Evolutionary conservation across 2,329 filamentous ascomycete genomes (phyloP), one percentile per base, ranked within the genome.

Genomic region (Penicillium hesseltinei): DNA sequence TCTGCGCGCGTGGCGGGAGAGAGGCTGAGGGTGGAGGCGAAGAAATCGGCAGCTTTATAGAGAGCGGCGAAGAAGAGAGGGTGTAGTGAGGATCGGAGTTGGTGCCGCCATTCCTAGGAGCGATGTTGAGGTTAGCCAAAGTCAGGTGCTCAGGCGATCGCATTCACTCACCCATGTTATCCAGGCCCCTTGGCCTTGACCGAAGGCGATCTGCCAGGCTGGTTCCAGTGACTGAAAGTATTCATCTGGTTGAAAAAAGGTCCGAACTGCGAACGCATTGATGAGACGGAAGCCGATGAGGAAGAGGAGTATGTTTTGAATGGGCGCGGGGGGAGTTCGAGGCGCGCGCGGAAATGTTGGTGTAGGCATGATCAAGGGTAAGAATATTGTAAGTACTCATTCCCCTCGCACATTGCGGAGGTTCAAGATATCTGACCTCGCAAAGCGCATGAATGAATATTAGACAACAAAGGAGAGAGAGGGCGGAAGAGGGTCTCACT

Each of bases 201-300:
- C 92, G 80, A 96, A 97, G 3, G 90, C 89, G 54, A 94, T 82
- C 67, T 87, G 81, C 92, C 93, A 97, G 64, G 94, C 94, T 52
- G 94, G 93, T 78, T 99, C 94, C 44, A 97, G 84, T 1, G 92
- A 89, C 72, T 99, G 94, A 70, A 94, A 99, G 79, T 91, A 97
- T 75, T 99, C 94, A 78, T 99, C 94, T 29, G 94, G 94, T 75
- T 99, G 94, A 78, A 99, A 99, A 74, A 97, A 99, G 21, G 94
- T 97, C 63, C 84, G 81, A 56, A 95, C 80, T 61, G 82, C 85
- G 66, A 94, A 81, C 33, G 91, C 87, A 77, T 96, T 96, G 72
- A 90, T 73, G 62, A 93, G 82, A 54, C 94, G 90, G 62, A 96
- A 83, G 40, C 84, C 80, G 64, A 97, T 48, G 19, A 81, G 71